These are phyloP conservation scores for Torulaspora quercuum DNA, from an alignment of 805 yeast genomes.

Conservation along the genomic window DNA sequence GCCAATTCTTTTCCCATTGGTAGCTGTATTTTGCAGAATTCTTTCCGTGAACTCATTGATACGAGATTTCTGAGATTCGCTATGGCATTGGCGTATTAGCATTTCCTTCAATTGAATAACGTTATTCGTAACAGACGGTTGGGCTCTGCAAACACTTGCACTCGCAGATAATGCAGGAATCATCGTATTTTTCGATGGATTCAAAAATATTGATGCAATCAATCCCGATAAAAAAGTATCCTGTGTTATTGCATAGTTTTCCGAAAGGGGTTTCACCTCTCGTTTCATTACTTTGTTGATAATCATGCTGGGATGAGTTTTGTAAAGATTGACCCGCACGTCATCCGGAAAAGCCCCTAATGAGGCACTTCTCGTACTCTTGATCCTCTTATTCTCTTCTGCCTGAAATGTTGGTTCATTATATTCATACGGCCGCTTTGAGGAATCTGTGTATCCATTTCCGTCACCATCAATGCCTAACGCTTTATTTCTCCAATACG, in stretches of 20 bases:
- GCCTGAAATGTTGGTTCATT: background rate
- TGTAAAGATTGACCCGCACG: conserved; percentile 28
- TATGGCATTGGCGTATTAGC: conserved; percentile 26
- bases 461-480: background rate
- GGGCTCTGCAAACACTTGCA: conserved; percentile 29
- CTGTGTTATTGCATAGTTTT: conserved; percentile 31
- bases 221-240: conserved; percentile 31
- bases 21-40: conserved; percentile 26
- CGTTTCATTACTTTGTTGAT: conserved; percentile 33
- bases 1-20: conserved; percentile 23
- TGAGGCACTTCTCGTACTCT: background rate
- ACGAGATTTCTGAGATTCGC: conserved; percentile 22
- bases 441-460: background rate
- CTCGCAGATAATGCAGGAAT: conserved; percentile 31
- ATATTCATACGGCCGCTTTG: conserved; percentile 6
- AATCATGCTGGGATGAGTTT: conserved; percentile 30
- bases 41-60: conserved; percentile 31
- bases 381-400: conserved; percentile 5
- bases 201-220: conserved; percentile 31
- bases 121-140: conserved; percentile 25
- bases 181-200: conserved; percentile 30
- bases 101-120: conserved; percentile 26
- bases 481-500: conserved; percentile 34
- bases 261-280: conserved; percentile 36
- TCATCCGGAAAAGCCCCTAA: conserved; percentile 13